These are phyloP conservation scores for Marasmius oreades DNA, from an alignment of 1,284 basidiomycete genomes.

Conservation along the genomic window DNA sequence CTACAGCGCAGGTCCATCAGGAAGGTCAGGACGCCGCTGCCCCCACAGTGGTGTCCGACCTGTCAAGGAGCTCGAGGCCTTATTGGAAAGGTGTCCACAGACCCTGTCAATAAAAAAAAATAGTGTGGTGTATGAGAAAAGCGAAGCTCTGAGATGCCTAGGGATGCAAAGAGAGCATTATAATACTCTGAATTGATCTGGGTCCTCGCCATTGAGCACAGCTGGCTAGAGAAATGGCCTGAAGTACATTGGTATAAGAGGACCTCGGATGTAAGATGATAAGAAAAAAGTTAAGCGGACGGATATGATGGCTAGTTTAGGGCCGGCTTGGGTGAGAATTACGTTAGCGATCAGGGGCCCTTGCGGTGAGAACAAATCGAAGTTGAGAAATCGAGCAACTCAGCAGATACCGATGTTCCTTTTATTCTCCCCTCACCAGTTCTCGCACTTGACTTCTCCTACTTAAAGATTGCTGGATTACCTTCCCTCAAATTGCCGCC, in stretches of 20 bases:
- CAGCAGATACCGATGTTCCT: background rate
- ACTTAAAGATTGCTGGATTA: too few species aligned
- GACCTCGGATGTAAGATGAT: constrained; percentile 49
- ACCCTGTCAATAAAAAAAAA: too few species aligned
- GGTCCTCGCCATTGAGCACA: constrained; percentile 75
- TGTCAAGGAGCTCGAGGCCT: too few species aligned
- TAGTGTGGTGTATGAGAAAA: constrained; percentile 54
- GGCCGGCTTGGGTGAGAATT: constrained; percentile 23
- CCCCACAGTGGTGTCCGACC: too few species aligned
- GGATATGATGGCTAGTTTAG: constrained; percentile 22
- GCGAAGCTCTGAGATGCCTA: constrained; percentile 54
- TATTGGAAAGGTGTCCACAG: too few species aligned
- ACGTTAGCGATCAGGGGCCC: background rate
- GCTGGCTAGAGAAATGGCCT: constrained; percentile 38
- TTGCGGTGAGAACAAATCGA: background rate
- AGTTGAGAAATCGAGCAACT: background rate
- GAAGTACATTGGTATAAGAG: constrained; percentile 57
- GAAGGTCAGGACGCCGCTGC: too few species aligned
- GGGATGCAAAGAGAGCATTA: constrained; percentile 57
- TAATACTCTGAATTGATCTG: constrained; percentile 58
- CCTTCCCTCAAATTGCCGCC: too few species aligned
- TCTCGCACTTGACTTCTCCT: background rate
- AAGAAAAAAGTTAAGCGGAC: constrained; percentile 19
- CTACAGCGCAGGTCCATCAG: too few species aligned
- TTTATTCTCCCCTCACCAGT: constrained; percentile 13